Base-by-base conservation (phyloP, 768 basidiomycete species). In the Clavulina sp. region DNA sequence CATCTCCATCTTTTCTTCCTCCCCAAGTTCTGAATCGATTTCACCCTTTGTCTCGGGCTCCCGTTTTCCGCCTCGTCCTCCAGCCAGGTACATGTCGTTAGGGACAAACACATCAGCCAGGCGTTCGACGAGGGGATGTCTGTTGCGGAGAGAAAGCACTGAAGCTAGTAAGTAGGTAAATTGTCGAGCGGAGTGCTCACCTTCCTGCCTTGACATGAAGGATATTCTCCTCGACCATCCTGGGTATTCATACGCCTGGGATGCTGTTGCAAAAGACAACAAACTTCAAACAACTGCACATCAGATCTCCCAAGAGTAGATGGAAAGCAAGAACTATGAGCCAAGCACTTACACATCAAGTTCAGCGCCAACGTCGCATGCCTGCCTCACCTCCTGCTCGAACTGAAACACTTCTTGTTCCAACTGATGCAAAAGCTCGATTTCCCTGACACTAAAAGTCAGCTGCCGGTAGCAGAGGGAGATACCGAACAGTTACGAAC, bases 81-180 rank as follows among this genome's bases (percentile, higher is more conserved):
- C 82, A 2, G 73, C 66, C 4, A 95, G 61, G 41, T 69, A 71
- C 4, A 77, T 74, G 61, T 89, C 80, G 60, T 97, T 97, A 0
- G 84, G 71, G 26, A 95, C 81, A 61, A 95, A 97, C 0, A 77
- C 77, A 55, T 85, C 82, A 21, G 86, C 75, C 3, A 80, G 74
- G 50, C 82, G 75, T 61, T 97, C 91, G 60, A 92, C 85, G n/a
- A 96, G 65, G 3, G 93, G 84, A 66, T 97, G 92, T 52, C 87
- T 58, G 4, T n/a, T n/a, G n/a, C n/a, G n/a, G n/a, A n/a, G n/a
- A n/a, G n/a, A n/a, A n/a, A n/a, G n/a, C n/a, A n/a, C n/a, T n/a
- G n/a, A n/a, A n/a, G n/a, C n/a, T n/a, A n/a, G n/a, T n/a, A n/a
- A n/a, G n/a, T n/a, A n/a, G n/a, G n/a, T n/a, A n/a, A n/a, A n/a